Base-by-base conservation (phyloP, 352 stramenopile species). In the Stephanocyclus meneghinianus region DNA sequence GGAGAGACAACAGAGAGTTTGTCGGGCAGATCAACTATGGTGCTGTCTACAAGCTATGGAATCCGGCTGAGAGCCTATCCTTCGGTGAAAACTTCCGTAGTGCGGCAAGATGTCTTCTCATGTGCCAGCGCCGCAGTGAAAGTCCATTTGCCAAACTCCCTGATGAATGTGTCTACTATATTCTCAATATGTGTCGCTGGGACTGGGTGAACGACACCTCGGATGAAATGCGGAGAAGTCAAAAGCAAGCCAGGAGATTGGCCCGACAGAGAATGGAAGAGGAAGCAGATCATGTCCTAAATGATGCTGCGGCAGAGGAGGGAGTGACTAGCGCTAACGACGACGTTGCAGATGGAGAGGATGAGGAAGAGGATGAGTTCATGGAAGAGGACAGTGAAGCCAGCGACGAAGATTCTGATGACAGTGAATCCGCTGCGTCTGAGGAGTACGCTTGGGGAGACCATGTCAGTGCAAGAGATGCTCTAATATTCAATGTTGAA, bases 131-230 rank as follows among this genome's bases (percentile, higher is more conserved):
- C 59, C 76, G 87, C 40, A 60, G 44, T 11, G 88, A 90, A 74
- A 91, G 82, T 72, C 77, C 79, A 0, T 83, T 93, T 10, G 71
- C 64, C 18, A 82, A 60, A 47, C 74, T 95, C n/a, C 87, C 90
- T 10, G 84, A 93, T 73, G 90, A 94, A 60, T 88, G 88, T 44
- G 81, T 94, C 18, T 94, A 89, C 65, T 95, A 92, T 70, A 93
- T 95, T 76, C 66, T 95, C 16, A 95, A 95, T 78, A 94, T 95
- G 90, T 92, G 86, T 74, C 70, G 81, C 13, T 95, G 88, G 89
- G 89, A 95, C 70, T 95, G 91, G 91, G 84, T 93, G 50, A 77
- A 87, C 55, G 89, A 94, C 71, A 81, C 62, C 15, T 56, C 47
- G 26, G 42, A 57, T 8, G 76, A 67, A 7, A 88, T 93, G 78